Conservation (phyloP, 352 stramenopile genomes). For the Phytophthora sp. region DNA sequence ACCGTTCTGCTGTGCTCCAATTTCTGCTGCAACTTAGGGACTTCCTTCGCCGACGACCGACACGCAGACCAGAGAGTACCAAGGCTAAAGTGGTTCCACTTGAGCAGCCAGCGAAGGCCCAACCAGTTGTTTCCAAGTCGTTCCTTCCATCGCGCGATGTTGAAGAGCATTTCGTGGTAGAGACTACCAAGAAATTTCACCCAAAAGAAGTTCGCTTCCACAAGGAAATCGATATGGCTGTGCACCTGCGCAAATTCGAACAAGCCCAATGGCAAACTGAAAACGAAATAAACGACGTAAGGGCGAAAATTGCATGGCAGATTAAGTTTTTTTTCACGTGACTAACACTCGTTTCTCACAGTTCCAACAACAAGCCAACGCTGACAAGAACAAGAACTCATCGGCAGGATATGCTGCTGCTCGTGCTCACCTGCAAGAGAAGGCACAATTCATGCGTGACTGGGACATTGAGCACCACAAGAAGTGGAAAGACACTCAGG, state of each 20-base stretch:
- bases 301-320: not conserved
- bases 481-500: conserved; percentile 68
- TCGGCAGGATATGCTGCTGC: conserved; percentile 35
- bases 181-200: conserved; percentile 47
- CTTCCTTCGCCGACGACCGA: conserved; percentile 40
- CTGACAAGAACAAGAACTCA: conserved; percentile 25
- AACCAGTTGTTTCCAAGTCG: conserved; percentile 2
- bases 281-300: conserved; percentile 53
- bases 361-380: conserved; percentile 40
- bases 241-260: conserved; percentile 68
- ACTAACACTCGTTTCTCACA: no score
- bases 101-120: conserved; percentile 7
- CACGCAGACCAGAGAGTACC: conserved; percentile 16
- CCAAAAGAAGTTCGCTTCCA: conserved; percentile 56
- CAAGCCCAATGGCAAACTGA: conserved; percentile 63
- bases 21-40: conserved; percentile 71
- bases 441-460: conserved; percentile 62
- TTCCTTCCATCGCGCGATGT: conserved; percentile 40
- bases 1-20: conserved; percentile 57
- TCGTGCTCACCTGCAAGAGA: conserved; percentile 62
- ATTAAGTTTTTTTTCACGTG: conserved; percentile 1
- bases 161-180: conserved; percentile 60
- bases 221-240: conserved; percentile 74
- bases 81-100: conserved; percentile 16
- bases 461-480: conserved; percentile 61